A percentile compares a stretch with the other conserved stretches of the same genome.
These are phyloP conservation scores for Solanum piurae DNA, from an alignment of 257 asterid genomes.

Conservation along the genomic window DNA sequence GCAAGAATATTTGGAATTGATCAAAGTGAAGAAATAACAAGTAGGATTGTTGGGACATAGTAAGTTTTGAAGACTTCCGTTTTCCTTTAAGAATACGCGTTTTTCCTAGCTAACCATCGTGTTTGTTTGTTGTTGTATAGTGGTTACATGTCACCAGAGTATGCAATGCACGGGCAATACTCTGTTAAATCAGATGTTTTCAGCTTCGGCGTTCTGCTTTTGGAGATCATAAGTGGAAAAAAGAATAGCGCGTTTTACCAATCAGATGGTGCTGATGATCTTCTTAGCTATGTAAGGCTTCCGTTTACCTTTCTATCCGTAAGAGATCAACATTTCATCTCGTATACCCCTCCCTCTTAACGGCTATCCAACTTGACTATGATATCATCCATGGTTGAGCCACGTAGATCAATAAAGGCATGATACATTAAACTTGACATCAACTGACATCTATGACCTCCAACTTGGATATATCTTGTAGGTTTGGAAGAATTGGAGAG, in stretches of 20 bases:
- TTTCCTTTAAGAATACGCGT: not conserved
- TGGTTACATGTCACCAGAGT: conserved; percentile 21
- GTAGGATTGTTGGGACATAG: conserved; percentile 11
- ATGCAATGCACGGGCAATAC: not conserved
- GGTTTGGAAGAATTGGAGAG: conserved; percentile 26
- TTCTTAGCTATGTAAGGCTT: conserved; percentile 13
- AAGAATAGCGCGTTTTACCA: not conserved
- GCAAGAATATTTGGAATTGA: conserved; percentile 5
- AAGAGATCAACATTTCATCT: not conserved
- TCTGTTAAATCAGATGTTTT: conserved; percentile 14
- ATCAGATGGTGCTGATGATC: not conserved
- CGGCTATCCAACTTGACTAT: not conserved
- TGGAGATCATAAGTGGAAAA: conserved; percentile 18
- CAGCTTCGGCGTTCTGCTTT: conserved; percentile 10
- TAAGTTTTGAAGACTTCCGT: not conserved
- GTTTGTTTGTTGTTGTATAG: not conserved
- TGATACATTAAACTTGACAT: not conserved
- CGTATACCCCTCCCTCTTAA: not conserved
- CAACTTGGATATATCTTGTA: not conserved
- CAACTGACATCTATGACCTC: not conserved
- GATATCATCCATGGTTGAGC: not conserved
- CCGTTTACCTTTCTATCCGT: not conserved
- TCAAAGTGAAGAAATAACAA: conserved; percentile 8
- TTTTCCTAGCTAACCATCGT: not conserved
- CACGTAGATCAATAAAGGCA: not conserved